Evolutionary conservation across 345 rosid species (phyloP).

Genomic region (Bretschneidera sinensis): DNA sequence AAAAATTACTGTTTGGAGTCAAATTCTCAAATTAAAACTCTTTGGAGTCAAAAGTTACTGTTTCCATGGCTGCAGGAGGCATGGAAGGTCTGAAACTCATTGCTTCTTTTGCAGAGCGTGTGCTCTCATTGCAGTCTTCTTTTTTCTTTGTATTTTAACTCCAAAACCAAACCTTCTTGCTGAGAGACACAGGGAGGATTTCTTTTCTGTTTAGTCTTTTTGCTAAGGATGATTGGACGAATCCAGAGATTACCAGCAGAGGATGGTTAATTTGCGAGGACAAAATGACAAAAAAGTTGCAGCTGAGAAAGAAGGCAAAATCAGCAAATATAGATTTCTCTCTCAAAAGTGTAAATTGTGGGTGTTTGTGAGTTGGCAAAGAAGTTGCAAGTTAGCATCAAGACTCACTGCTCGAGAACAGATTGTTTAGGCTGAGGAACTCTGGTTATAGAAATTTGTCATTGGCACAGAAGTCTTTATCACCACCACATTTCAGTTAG

Average conservation of each 20-base stretch:
- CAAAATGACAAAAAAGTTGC: constrained; percentile 10
- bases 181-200: no score
- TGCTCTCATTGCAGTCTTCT: neutral
- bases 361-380: no score
- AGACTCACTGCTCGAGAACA: no score
- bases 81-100: neutral
- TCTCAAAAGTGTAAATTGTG: no score
- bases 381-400: no score
- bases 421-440: no score
- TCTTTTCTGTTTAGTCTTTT: neutral
- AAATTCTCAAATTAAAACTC: neutral
- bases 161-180: no score
- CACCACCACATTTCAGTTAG: no score
- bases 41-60: constrained; percentile 13
- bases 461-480: no score
- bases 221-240: constrained; percentile 3
- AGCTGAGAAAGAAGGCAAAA: constrained; percentile 9
- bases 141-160: neutral
- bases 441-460: no score
- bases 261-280: neutral
- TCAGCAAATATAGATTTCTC: neutral
- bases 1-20: no score
- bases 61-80: constrained; percentile 2
- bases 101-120: neutral
- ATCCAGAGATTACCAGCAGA: neutral